Base-by-base conservation (phyloP, 192 early-diverging fungal genomes). In the Lunasporangiospora selenospora region DNA sequence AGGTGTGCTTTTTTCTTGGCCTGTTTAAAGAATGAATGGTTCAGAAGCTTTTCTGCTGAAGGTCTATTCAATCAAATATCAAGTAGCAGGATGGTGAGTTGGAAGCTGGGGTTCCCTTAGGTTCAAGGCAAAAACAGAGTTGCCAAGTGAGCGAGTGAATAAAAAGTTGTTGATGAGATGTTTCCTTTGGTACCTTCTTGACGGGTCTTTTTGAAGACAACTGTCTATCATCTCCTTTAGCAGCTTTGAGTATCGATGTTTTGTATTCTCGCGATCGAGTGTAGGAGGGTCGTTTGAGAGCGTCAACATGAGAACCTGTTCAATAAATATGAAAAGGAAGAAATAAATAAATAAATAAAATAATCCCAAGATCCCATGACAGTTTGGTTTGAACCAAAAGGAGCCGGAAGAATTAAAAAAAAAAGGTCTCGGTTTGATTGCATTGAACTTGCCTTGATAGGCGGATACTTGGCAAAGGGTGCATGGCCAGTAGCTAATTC, bases 271-370 rank as follows among this genome's bases (percentile, higher is more conserved):
- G 40, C 91, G 82, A 36, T 91, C 89, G 52, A 95, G 60, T 8
- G 93, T 95, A 11, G 93, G 93, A 16, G 93, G 93, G 38, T 90
- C 90, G 45, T 91, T 92, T 37, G 90, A 86, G 24, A 95, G 84
- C 12, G 93, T 95, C 71, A 95, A 71, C 92, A 94, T 93, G 31
- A 95, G 65, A 7, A 95, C 91, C 90, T 91, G n/a, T n/a, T n/a
- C n/a, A n/a, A n/a, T n/a, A n/a, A n/a, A n/a, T n/a, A n/a, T n/a
- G n/a, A n/a, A n/a, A n/a, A n/a, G n/a, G n/a, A n/a, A 49, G 5
- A 32, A n/a, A n/a, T n/a, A n/a, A n/a, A n/a, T n/a, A n/a, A n/a
- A n/a, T n/a, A n/a, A n/a, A n/a, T n/a, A n/a, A n/a, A n/a, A n/a
- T n/a, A n/a, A n/a, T n/a, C n/a, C n/a, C n/a, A n/a, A n/a, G n/a